Conservation (phyloP, 768 basidiomycete species). For the Leucosporidium creatinivorum region DNA sequence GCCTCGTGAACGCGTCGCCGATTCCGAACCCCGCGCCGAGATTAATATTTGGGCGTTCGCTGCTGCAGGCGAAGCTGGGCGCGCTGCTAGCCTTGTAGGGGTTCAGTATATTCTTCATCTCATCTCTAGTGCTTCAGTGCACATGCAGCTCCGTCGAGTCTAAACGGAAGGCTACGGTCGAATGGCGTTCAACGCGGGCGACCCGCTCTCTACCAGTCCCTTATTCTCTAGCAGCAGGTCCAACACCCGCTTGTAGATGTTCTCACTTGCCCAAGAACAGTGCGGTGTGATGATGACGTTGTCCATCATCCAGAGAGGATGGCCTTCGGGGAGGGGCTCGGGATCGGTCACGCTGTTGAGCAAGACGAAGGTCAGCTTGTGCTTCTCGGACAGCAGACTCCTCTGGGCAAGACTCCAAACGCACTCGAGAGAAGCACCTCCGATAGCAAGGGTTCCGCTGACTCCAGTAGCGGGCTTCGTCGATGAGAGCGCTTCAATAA, state of each 20-base stretch:
- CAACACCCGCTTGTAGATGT: slow-evolving; percentile 37
- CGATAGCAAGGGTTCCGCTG: neutral
- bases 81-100: too few species aligned
- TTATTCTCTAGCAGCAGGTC: slow-evolving; percentile 40
- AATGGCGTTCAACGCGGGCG: neutral
- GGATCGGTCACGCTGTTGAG: slow-evolving; percentile 41
- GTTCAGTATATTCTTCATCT: too few species aligned
- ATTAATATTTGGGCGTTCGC: too few species aligned
- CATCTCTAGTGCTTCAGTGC: too few species aligned
- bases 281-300: slow-evolving; percentile 42
- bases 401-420: neutral
- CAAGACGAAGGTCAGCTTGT: neutral
- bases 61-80: too few species aligned
- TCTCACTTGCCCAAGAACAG: slow-evolving; percentile 35
- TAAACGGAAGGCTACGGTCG: too few species aligned
- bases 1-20: too few species aligned
- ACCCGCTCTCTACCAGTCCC: neutral
- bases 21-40: too few species aligned
- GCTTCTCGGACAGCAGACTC: neutral
- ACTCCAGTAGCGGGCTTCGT: neutral
- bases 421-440: slow-evolving; percentile 1
- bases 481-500: neutral
- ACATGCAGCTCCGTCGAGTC: too few species aligned
- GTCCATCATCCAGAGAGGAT: slow-evolving; percentile 40
- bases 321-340: slow-evolving; percentile 41